Evolutionary conservation across 441 rosid genomes (phyloP), one percentile per base, ranked within the genome.

Genomic region (Populus hybrid): DNA sequence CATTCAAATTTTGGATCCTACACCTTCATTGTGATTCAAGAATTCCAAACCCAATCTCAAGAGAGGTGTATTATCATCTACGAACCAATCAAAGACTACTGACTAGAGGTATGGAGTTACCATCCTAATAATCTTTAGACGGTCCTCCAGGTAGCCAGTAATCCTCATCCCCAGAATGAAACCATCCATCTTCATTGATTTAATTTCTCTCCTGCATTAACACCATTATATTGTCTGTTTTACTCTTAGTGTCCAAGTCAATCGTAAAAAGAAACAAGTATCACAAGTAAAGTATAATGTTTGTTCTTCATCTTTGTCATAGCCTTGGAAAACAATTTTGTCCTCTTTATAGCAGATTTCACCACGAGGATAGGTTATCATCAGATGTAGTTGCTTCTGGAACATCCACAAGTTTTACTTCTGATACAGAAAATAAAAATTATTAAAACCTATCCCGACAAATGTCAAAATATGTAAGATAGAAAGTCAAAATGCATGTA

Each of bases 281-380:
- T 98, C n/a, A n/a, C n/a, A n/a, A n/a, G n/a, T n/a, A n/a, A n/a
- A n/a, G n/a, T n/a, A n/a, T n/a, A n/a, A n/a, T n/a, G 98, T 96
- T 75, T 96, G 99, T 74, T 82, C 87, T 91, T 94, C 98, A 80
- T 96, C 99, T 90, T 96, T 96, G 82, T 87, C 85, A 84, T 96
- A 94, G 76, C 99, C 98, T 81, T 45, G 85, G 82, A 96, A 96
- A 76, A 96, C 80, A 71, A 71, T 89, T 77, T n/a, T n/a, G 98
- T 98, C 77, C 99, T 98, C 83, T 98, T 93, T 36, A 94, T 91
- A 83, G n/a, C 99, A 96, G 86, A 96, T 94, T 86, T 96, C 98
- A 14, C 99, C 99, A 6, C 98, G 98, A 72, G 97, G 96, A 88
- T 90, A 79, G 12, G 99, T 84, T 82, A 90, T 96, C 97, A 10